Percentiles rank a stretch among this genome's conserved stretches.
Conservation (phyloP, 108 stramenopile species). For the Cyclotella baltica region DNA sequence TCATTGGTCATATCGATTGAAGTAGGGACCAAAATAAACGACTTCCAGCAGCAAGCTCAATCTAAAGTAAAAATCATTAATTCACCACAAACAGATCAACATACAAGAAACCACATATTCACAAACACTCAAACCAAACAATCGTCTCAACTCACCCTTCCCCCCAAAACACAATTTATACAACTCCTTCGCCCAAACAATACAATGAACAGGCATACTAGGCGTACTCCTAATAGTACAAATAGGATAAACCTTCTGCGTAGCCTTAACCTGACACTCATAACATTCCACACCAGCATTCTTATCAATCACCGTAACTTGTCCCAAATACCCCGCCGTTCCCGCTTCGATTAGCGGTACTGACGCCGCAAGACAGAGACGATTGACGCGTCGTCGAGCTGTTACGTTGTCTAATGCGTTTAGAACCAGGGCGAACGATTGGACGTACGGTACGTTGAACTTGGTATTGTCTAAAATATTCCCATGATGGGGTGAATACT, state of each 20-base stretch:
- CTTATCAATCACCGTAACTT: conserved; percentile 94
- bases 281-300: conserved; percentile 91
- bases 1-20: too few relatives aligned
- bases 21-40: too few relatives aligned
- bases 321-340: conserved; percentile 98
- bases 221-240: conserved; percentile 99
- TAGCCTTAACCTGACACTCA: conserved; percentile 96
- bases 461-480: conserved; percentile 95
- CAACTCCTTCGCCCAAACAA: conserved; percentile 99
- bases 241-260: conserved; percentile 98
- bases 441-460: conserved; percentile 89
- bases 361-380: conserved; percentile 94
- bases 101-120: not conserved
- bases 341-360: conserved; percentile 97
- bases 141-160: conserved; percentile 87
- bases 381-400: conserved; percentile 97
- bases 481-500: conserved; percentile 88
- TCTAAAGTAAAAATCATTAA: too few relatives aligned
- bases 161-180: conserved; percentile 94
- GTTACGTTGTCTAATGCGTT: conserved; percentile 98
- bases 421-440: conserved; percentile 89
- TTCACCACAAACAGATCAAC: conserved; percentile 49
- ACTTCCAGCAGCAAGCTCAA: too few relatives aligned
- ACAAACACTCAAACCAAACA: conserved; percentile 41
- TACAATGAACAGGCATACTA: conserved; percentile 97